phyloP scores from a whole-genome alignment of 305 asterid species.

The Solanum hybrid region DNA sequence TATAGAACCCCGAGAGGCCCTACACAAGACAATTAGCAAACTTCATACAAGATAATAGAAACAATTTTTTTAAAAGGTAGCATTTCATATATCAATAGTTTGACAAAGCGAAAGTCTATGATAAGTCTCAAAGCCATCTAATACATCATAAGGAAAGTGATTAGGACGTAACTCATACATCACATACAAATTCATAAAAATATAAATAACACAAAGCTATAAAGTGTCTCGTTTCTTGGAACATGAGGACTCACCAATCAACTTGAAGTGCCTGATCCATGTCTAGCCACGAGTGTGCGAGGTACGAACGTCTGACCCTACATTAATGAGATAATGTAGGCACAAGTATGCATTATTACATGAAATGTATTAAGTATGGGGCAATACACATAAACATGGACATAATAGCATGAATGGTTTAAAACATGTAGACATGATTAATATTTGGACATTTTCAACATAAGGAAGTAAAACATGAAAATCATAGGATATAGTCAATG shows the following conservation, averaged over 20 bases:
- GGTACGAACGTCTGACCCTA: not conserved
- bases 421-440: not conserved
- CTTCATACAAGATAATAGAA: not conserved
- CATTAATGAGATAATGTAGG: not conserved
- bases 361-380: not conserved
- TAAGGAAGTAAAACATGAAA: not conserved
- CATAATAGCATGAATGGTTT: not conserved
- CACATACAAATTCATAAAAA: not conserved
- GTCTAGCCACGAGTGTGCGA: not conserved
- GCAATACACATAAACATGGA: not conserved
- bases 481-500: not conserved
- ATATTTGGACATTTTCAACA: not conserved
- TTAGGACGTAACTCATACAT: not conserved
- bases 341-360: not conserved
- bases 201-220: too few species aligned
- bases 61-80: not conserved
- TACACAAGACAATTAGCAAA: not conserved
- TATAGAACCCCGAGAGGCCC: not conserved
- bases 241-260: not conserved
- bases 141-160: not conserved
- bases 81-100: not conserved
- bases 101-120: not conserved
- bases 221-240: not conserved
- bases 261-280: not conserved
- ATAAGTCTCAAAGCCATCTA: not conserved